phyloP scores from a whole-genome alignment of 257 asterid species.

The Scutellaria minor region DNA sequence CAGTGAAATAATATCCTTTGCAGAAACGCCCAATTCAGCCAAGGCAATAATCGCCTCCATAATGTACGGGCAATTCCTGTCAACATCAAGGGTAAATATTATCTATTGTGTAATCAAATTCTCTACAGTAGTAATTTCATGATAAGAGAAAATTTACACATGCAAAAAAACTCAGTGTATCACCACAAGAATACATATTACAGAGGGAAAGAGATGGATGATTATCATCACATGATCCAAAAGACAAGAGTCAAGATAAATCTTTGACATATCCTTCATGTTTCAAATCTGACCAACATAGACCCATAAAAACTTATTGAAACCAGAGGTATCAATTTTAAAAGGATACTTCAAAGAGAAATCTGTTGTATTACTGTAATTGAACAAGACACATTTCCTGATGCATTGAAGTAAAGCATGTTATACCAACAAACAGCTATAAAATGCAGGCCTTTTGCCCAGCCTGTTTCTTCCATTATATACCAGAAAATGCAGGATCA shows the following conservation, averaged over 20 bases:
- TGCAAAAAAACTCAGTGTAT: slow-evolving; percentile 9
- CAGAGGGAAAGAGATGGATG: slow-evolving; percentile 16
- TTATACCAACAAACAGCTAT: background rate
- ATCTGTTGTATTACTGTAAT: slow-evolving; percentile 9
- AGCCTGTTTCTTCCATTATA: background rate
- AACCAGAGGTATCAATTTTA: slow-evolving; percentile 27
- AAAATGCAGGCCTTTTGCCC: background rate
- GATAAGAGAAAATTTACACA: background rate
- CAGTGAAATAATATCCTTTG: slow-evolving; percentile 79
- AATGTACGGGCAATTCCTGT: slow-evolving; percentile 84
- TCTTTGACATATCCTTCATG: slow-evolving; percentile 23
- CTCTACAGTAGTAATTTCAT: slow-evolving; percentile 27
- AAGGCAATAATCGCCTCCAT: slow-evolving; percentile 88
- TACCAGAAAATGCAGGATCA: slow-evolving; percentile 17
- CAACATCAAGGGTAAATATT: slow-evolving; percentile 27
- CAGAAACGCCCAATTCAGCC: slow-evolving; percentile 87
- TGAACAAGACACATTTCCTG: background rate
- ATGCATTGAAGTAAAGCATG: slow-evolving; percentile 27
- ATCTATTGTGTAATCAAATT: slow-evolving; percentile 18
- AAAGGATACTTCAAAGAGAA: slow-evolving; percentile 12
- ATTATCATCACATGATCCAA: slow-evolving; percentile 26
- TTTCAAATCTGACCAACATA: slow-evolving; percentile 1
- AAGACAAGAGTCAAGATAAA: slow-evolving; percentile 4
- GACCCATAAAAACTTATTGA: background rate
- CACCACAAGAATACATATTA: background rate